A percentile compares a stretch with the other conserved stretches of the same genome.
Evolutionary conservation across 1,284 basidiomycete species (phyloP).

Genomic region (Pascua sp.): DNA sequence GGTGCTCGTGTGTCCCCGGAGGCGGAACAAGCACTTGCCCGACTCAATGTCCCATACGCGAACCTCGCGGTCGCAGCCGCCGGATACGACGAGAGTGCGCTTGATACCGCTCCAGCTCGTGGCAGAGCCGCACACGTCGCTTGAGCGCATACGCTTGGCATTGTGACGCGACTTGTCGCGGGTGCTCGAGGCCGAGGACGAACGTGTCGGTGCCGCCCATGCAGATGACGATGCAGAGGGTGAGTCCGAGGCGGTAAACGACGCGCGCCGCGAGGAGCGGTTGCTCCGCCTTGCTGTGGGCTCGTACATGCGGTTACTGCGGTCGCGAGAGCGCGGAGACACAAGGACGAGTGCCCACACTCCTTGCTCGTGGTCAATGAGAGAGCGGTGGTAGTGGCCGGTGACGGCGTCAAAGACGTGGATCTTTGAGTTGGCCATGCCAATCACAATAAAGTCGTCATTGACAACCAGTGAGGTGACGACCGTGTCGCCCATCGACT

Average conservation of each 20-base stretch:
- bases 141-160: slow-evolving; percentile 32
- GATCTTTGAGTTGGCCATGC: slow-evolving; percentile 81
- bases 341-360: slow-evolving; percentile 88
- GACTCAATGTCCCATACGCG: slow-evolving; percentile 87
- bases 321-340: slow-evolving; percentile 19
- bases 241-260: neutral
- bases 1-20: slow-evolving; percentile 84
- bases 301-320: too few species aligned
- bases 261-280: slow-evolving; percentile 2
- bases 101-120: slow-evolving; percentile 64
- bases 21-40: slow-evolving; percentile 72
- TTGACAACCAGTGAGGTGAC: slow-evolving; percentile 87
- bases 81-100: slow-evolving; percentile 73
- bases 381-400: slow-evolving; percentile 70
- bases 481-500: slow-evolving; percentile 67
- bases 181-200: too few species aligned
- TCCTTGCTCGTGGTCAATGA: slow-evolving; percentile 80
- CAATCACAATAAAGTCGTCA: slow-evolving; percentile 79
- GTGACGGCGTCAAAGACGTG: slow-evolving; percentile 80
- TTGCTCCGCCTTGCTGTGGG: neutral
- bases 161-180: too few species aligned
- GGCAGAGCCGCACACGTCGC: slow-evolving; percentile 63
- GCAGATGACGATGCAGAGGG: too few species aligned
- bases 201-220: too few species aligned
- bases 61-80: slow-evolving; percentile 84